Evolutionary conservation across 768 basidiomycete species (phyloP), one percentile per base, ranked within the genome.

Genomic region (Mycena filopes): DNA sequence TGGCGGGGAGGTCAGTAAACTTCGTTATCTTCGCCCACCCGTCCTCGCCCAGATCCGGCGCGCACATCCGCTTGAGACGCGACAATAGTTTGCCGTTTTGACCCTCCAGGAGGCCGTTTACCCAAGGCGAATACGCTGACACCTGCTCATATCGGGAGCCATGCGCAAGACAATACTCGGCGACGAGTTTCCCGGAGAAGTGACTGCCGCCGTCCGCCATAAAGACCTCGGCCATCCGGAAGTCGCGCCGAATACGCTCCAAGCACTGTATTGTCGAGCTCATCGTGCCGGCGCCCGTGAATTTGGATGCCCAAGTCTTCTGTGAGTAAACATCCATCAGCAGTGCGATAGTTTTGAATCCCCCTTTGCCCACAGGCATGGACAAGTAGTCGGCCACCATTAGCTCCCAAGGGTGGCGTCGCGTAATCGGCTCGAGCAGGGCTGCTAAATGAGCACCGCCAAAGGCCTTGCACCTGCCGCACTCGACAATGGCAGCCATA

Each of bases 71-170:
- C 21, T 70, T 63, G 9, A 78, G 57, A 0, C 63, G 15, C 2
- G 62, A 56, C 0, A 78, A 60, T 0, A 77, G 60, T 7, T 69
- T 57, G 2, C 67, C 61, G 45, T 79, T 78, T 0, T 70, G 58
- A 1, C 72, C 72, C 23, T 79, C 73, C 0, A 78, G 68, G 0
- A 78, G 68, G 0, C 77, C 73, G 38, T 78, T 77, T 15, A 75
- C 54, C 78, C 76, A 79, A 0, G 75, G 76, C 0, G 74, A 58
- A 26, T 77, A 77, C 0, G 70, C 73, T 4, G 74, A 18, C 1
- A 50, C 29, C 29, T 33, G 29, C 18, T 33, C 15, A 4, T 33
- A 33, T 1, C 31, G 29, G 7, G 38, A 49, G 8, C 57, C 57
- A 16, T 59, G 47, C 11, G 57, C 25, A 15, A 26, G 43, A n/a